These are phyloP conservation scores for Cyanidiococcus yangmingshanensis DNA, from an alignment of 23 red algal genomes.

Conservation along the genomic window DNA sequence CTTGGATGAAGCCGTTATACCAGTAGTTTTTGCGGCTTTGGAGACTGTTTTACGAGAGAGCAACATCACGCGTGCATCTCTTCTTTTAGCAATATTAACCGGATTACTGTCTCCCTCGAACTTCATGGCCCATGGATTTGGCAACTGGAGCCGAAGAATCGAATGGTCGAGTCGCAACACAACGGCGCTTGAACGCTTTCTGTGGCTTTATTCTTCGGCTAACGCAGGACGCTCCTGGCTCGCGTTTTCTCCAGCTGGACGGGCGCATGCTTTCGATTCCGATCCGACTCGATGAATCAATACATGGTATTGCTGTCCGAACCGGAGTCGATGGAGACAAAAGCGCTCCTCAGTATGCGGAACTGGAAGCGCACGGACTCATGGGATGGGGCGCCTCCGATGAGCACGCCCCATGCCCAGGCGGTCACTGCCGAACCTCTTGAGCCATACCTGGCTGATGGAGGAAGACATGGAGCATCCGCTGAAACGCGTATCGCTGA, in stretches of 20 bases:
- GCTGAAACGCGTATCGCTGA: too few relatives aligned
- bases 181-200: not conserved
- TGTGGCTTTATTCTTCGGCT: not conserved
- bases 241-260: not conserved
- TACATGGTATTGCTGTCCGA: too few relatives aligned
- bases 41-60: not conserved
- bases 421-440: too few relatives aligned
- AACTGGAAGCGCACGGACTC: too few relatives aligned
- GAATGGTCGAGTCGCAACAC: not conserved
- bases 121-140: not conserved
- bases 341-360: too few relatives aligned
- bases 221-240: not conserved
- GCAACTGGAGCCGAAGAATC: not conserved
- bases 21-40: not conserved
- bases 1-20: not conserved
- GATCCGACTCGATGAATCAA: not conserved
- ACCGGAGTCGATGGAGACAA: too few relatives aligned
- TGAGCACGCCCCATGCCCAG: too few relatives aligned
- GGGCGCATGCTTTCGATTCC: not conserved
- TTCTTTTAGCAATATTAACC: not conserved
- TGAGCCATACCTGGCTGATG: too few relatives aligned
- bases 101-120: not conserved
- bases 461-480: too few relatives aligned
- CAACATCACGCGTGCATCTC: not conserved
- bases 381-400: too few relatives aligned